phyloP scores from a whole-genome alignment of 371 early-diverging fungal species.

The Scutellospora calospora region DNA sequence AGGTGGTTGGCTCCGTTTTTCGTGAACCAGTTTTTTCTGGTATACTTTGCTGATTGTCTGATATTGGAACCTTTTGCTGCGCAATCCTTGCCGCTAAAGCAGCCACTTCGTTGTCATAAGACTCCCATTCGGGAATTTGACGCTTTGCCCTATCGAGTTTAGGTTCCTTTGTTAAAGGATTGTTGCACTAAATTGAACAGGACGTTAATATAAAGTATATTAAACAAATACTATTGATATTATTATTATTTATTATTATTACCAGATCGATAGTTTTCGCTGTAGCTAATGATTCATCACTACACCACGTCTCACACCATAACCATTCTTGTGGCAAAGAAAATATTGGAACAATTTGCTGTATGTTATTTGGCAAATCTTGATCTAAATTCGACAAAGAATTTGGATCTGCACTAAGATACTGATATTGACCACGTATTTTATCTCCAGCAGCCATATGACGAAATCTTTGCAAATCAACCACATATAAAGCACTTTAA shows the following conservation, averaged over 20 bases:
- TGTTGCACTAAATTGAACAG: constrained; percentile 80
- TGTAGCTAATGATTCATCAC: constrained; percentile 76
- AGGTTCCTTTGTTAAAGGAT: constrained; percentile 96
- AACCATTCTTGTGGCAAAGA: constrained; percentile 96
- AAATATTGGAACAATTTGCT: constrained; percentile 87
- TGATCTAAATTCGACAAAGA: constrained; percentile 96
- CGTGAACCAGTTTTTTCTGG: no score
- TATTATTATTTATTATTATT: constrained; percentile 45
- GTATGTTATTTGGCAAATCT: constrained; percentile 97
- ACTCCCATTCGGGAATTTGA: constrained; percentile 93
- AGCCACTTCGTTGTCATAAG: constrained; percentile 73
- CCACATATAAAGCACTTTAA: constrained; percentile 87
- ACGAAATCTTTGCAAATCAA: constrained; percentile 92
- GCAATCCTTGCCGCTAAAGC: constrained; percentile 49
- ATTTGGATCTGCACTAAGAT: constrained; percentile 85
- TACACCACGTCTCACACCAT: constrained; percentile 98
- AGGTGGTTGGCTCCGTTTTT: no score
- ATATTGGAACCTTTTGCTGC: neutral
- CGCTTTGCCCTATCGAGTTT: constrained; percentile 93
- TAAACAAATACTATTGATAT: neutral
- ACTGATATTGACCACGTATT: constrained; percentile 92
- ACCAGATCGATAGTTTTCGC: constrained; percentile 97
- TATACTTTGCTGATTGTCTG: neutral
- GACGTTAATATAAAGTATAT: neutral
- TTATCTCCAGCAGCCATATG: constrained; percentile 94